Percentiles rank a stretch among this genome's conserved stretches.
phyloP scores from a whole-genome alignment of 1,284 basidiomycete genomes.

The Taiwanofungus camphoratus region DNA sequence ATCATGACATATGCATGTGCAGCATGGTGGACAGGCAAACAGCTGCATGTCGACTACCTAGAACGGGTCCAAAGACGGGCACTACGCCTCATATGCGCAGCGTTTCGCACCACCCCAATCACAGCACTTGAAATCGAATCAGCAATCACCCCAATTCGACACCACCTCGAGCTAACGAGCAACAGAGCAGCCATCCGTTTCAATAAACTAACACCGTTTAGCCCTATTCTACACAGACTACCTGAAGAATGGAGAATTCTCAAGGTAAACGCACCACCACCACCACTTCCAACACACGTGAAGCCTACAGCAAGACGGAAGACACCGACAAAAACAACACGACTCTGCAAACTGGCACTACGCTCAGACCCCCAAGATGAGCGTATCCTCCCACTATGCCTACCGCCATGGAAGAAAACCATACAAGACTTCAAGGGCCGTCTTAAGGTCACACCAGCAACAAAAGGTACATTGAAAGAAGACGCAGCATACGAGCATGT shows the following conservation, averaged over 20 bases:
- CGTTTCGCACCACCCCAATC: constrained; percentile 1
- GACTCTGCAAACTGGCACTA: background rate
- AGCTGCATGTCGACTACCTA: background rate
- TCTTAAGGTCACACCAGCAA: constrained; percentile 1
- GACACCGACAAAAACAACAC: background rate
- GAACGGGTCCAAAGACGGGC: constrained; percentile 2
- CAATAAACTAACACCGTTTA: constrained; percentile 1
- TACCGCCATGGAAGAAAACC: constrained; percentile 3
- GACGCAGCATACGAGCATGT: background rate
- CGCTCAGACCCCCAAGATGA: background rate
- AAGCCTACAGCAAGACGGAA: background rate
- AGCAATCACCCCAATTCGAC: constrained; percentile 1
- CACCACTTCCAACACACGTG: background rate
- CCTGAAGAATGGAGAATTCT: background rate
- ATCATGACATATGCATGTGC: constrained; percentile 7
- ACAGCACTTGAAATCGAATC: constrained; percentile 3
- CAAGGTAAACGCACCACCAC: background rate
- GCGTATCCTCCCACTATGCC: background rate
- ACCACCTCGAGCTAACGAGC: constrained; percentile 1
- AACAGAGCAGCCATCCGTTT: constrained; percentile 1
- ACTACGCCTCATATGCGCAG: constrained; percentile 1
- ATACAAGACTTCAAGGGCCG: background rate
- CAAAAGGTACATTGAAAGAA: background rate
- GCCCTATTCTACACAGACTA: constrained; percentile 1
- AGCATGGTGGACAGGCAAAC: constrained; percentile 3